These are phyloP conservation scores for Lindgomyces ingoldianus DNA, from an alignment of 495 filamentous ascomycete species.

Conservation along the genomic window DNA sequence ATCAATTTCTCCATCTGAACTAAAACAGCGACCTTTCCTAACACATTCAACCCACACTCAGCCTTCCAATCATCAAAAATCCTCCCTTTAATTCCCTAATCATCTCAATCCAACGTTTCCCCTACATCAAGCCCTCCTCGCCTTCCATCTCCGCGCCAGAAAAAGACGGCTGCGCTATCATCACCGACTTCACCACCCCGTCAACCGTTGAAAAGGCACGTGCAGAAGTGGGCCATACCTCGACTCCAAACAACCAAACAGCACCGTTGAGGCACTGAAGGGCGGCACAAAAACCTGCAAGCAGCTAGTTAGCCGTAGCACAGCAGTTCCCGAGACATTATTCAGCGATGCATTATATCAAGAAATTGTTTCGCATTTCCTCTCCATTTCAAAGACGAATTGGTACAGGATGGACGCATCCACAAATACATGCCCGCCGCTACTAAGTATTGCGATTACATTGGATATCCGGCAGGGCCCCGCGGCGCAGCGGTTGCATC, in stretches of 20 bases:
- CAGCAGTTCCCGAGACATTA: slow-evolving; percentile 11
- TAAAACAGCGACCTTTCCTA: too few species aligned
- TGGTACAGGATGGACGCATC: background rate
- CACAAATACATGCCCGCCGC: slow-evolving; percentile 9
- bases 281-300: slow-evolving; percentile 17
- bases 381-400: background rate
- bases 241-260: background rate
- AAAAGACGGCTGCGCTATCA: slow-evolving; percentile 18
- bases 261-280: slow-evolving; percentile 13
- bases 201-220: slow-evolving; percentile 2
- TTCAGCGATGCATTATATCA: slow-evolving; percentile 10
- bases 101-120: too few species aligned
- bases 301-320: slow-evolving; percentile 3
- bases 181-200: slow-evolving; percentile 1
- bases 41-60: too few species aligned
- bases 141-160: slow-evolving; percentile 11
- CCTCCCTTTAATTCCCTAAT: too few species aligned
- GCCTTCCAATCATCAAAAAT: too few species aligned
- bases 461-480: slow-evolving; percentile 4
- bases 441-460: slow-evolving; percentile 8
- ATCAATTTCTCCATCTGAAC: too few species aligned
- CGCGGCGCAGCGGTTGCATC: slow-evolving; percentile 2
- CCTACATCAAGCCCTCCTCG: too few species aligned
- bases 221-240: slow-evolving; percentile 12
- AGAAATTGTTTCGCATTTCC: slow-evolving; percentile 10